A percentile compares a stretch with the other conserved stretches of the same genome.
Evolutionary conservation across 306 rosid genomes (phyloP).

Genomic region (Sicyos edulis): DNA sequence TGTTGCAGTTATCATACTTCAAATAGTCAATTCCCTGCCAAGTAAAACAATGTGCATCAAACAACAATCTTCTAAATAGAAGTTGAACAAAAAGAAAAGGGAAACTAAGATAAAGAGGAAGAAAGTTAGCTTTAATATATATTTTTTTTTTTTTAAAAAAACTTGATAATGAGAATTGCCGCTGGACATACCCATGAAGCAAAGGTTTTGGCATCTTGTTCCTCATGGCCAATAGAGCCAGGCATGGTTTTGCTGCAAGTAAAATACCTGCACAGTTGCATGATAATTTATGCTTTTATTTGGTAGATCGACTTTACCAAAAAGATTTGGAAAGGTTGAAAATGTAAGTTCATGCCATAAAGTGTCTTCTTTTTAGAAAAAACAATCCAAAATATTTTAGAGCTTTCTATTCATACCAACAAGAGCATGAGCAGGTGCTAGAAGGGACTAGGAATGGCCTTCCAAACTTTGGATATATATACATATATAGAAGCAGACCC

Average conservation of each 20-base stretch:
- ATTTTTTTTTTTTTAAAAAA: no score
- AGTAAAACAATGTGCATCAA: conserved; percentile 13
- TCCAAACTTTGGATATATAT: no score
- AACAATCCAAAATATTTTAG: no score
- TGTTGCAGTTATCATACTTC: conserved; percentile 89
- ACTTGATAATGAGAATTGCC: background rate
- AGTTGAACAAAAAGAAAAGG: background rate
- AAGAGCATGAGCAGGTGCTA: no score
- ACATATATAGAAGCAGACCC: no score
- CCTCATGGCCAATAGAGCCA: conserved; percentile 87
- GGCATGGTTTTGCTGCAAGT: conserved; percentile 93
- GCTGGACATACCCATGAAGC: conserved; percentile 71
- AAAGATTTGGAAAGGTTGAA: background rate
- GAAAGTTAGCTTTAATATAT: background rate
- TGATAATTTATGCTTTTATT: background rate
- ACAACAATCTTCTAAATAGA: background rate
- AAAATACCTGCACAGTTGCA: conserved; percentile 46
- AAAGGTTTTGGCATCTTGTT: conserved; percentile 83
- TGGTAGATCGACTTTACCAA: background rate
- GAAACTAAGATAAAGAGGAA: background rate
- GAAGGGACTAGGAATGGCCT: no score
- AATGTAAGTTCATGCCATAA: background rate
- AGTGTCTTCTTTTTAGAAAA: background rate
- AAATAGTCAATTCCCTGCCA: conserved; percentile 87
- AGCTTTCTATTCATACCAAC: no score